Conservation (phyloP, 305 asterid genomes). For the Fraxinus sp. region DNA sequence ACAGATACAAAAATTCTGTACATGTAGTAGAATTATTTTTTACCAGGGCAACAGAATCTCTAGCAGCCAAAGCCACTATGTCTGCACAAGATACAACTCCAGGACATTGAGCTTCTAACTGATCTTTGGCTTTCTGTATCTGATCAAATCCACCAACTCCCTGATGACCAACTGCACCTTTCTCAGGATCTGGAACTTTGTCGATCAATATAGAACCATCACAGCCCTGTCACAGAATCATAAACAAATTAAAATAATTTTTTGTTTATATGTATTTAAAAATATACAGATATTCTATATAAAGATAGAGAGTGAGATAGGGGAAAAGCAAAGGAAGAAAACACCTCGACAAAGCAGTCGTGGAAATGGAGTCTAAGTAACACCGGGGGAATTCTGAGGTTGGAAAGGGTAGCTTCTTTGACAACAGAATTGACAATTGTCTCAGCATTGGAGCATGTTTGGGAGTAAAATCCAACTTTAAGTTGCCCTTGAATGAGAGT, state of each 20-base stretch:
- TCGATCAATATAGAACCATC: constrained; percentile 47
- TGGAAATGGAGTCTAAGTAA: constrained; percentile 42
- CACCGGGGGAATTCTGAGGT: constrained; percentile 29
- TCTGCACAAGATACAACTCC: constrained; percentile 46
- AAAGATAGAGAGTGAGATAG: not conserved
- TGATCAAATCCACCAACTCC: constrained; percentile 34
- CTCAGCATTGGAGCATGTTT: constrained; percentile 42
- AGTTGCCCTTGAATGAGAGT: constrained; percentile 25
- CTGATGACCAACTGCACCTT: constrained; percentile 28
- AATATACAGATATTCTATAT: not conserved
- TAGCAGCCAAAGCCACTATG: constrained; percentile 45
- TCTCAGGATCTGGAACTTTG: constrained; percentile 19
- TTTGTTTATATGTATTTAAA: no score
- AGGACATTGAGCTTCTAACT: constrained; percentile 36
- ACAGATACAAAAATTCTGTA: no score
- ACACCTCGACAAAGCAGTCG: constrained; percentile 45
- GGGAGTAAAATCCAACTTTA: constrained; percentile 39
- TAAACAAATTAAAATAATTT: not conserved
- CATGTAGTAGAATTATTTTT: not conserved
- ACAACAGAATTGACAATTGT: constrained; percentile 38
- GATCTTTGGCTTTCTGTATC: constrained; percentile 27
- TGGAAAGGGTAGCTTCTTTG: constrained; percentile 19
- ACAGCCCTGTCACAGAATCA: constrained; percentile 31
- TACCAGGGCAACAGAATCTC: constrained; percentile 41
- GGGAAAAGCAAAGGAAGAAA: not conserved